Evolutionary conservation across 2,329 filamentous ascomycete species (phyloP), one percentile per base, ranked within the genome.

Genomic region (Pseudopyricularia cyperi): DNA sequence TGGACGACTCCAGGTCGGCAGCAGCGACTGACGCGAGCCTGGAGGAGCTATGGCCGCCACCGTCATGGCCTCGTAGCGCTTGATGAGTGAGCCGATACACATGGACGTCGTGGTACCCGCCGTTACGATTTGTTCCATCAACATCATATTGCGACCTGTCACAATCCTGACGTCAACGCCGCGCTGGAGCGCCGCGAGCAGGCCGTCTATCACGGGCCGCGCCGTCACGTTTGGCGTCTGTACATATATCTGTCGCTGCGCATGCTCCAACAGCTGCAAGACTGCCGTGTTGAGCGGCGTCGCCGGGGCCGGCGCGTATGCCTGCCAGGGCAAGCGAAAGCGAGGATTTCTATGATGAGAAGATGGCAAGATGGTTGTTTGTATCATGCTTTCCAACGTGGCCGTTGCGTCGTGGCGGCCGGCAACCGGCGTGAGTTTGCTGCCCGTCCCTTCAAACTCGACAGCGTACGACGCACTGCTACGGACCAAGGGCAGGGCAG

Each of bases 211-310:
- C 0, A 87, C 79, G 0, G 83, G 74, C 48, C 72, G 71, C 0
- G 80, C 80, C 0, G 88, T 94, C 2, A 93, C 62, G 53, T 93
- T 94, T 0, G 88, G 88, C 0, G 87, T 89, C 57, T 89, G 79
- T 3, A 93, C 75, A 54, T 79, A 82, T 51, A 93, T 81, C 15
- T 68, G 70, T 11, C 62, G 67, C 32, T 71, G 68, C 0, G 87
- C 84, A 46, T 72, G 74, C 1, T 69, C 65, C 39, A 90, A 70
- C 0, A 87, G 66, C 0, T 74, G 75, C 1, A 87, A 68, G 7
- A 89, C 62, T 33, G 82, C 81, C 1, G 70, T 68, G 55, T 89
- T 89, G 14, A 89, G 74, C 1, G 83, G 84, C 0, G 84, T 89
- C 17, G 70, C 66, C 1, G 84, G 83, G 1, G 77, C 72, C 8